These are phyloP conservation scores for Aspergillus ostianus DNA, from an alignment of 495 filamentous ascomycete species.

Conservation along the genomic window DNA sequence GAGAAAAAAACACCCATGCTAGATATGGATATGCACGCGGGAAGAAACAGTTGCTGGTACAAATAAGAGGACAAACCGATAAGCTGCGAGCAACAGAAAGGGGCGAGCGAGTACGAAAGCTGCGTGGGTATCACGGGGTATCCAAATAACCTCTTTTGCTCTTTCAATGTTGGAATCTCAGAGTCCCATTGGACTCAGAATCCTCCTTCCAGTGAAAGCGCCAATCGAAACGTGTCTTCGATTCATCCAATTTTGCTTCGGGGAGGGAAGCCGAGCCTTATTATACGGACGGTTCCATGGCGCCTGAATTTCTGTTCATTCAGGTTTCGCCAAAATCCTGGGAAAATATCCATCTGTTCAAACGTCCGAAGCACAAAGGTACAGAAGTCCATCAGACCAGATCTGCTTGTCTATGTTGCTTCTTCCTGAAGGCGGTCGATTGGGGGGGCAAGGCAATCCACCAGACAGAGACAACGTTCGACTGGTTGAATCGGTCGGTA, in stretches of 20 bases:
- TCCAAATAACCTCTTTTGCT: conserved; percentile 44
- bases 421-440: neutral
- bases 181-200: conserved; percentile 23
- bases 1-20: conserved; percentile 33
- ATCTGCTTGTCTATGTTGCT: conserved; percentile 15
- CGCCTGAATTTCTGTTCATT: neutral
- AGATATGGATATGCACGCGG: conserved; percentile 30
- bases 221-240: conserved; percentile 16
- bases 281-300: neutral
- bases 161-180: conserved; percentile 28
- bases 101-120: conserved; percentile 28
- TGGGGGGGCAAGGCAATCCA: neutral
- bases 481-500: neutral
- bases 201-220: conserved; percentile 25
- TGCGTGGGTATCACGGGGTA: conserved; percentile 47
- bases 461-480: neutral
- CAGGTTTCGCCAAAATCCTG: conserved; percentile 4
- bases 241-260: conserved; percentile 18
- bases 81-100: conserved; percentile 42
- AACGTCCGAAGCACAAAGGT: conserved; percentile 14
- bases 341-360: conserved; percentile 10
- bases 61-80: conserved; percentile 28
- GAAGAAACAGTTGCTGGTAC: conserved; percentile 25
- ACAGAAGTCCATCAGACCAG: conserved; percentile 12
- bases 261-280: neutral